Percentiles rank a stretch among this genome's conserved stretches.
Evolutionary conservation across 352 stramenopile species (phyloP).

Genomic region (Blastocystis sp.): DNA sequence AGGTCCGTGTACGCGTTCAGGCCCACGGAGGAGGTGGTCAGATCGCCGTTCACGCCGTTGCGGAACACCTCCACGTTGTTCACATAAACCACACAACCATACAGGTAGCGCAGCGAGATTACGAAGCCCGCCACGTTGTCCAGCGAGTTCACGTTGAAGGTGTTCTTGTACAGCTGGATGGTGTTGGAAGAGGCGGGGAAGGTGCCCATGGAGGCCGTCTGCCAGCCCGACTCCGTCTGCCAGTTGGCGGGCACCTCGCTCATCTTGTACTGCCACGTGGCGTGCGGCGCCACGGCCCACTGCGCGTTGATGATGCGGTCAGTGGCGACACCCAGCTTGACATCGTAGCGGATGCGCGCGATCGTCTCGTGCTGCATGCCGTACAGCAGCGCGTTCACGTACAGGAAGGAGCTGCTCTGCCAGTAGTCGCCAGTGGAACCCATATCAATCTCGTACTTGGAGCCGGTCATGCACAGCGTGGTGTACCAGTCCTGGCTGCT

Average conservation of each 20-base stretch:
- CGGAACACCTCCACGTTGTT: slow-evolving; percentile 31
- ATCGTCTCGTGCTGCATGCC: slow-evolving; percentile 8
- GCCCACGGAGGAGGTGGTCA: not conserved
- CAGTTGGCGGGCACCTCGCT: slow-evolving; percentile 13
- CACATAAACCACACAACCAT: slow-evolving; percentile 22
- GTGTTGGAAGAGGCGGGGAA: slow-evolving; percentile 31
- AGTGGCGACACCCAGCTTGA: not conserved
- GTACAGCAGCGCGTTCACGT: slow-evolving; percentile 2
- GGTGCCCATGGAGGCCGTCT: not conserved
- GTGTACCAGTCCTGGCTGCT: not conserved
- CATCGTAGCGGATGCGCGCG: not conserved
- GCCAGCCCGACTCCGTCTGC: not conserved
- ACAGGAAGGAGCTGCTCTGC: not conserved
- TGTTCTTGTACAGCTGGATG: slow-evolving; percentile 54
- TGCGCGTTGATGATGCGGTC: not conserved
- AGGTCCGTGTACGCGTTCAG: not conserved
- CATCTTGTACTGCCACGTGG: slow-evolving; percentile 1
- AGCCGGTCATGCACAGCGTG: not conserved
- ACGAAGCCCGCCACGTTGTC: slow-evolving; percentile 38
- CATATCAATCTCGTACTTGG: slow-evolving; percentile 10
- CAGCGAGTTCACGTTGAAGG: slow-evolving; percentile 1
- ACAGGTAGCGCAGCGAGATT: slow-evolving; percentile 45
- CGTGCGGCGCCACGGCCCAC: not conserved
- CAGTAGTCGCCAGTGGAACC: not conserved
- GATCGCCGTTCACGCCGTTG: slow-evolving; percentile 6